Conservation (phyloP, 2,329 filamentous ascomycete genomes). For the Taxawa tesnikishii region DNA sequence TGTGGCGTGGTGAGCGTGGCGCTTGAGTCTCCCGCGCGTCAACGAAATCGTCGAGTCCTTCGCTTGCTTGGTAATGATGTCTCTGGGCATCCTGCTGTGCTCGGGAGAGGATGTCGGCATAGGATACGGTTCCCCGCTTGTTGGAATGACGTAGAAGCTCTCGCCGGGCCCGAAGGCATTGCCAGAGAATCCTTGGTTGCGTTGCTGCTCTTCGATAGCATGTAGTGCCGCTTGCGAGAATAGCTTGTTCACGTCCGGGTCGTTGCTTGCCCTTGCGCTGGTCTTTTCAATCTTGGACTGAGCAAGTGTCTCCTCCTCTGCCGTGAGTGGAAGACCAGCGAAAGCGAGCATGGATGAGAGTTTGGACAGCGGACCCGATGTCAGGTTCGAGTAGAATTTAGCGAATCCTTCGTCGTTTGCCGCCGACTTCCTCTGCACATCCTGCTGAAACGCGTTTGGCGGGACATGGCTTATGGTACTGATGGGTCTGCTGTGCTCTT, state of each 20-base stretch:
- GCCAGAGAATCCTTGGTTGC: conserved; percentile 31
- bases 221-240: conserved; percentile 78
- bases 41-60: conserved; percentile 76
- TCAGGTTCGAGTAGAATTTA: conserved; percentile 73
- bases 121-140: conserved; percentile 86
- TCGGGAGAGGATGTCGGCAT: conserved; percentile 63
- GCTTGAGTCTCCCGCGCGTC: conserved; percentile 62
- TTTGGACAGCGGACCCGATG: conserved; percentile 76
- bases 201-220: conserved; percentile 56
- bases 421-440: not conserved
- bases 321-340: conserved; percentile 65
- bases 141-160: conserved; percentile 91
- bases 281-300: conserved; percentile 14
- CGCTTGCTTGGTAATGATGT: conserved; percentile 33
- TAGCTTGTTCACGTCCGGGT: conserved; percentile 66
- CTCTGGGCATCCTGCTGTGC: conserved; percentile 34
- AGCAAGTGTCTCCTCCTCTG: conserved; percentile 14
- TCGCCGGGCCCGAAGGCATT: conserved; percentile 40
- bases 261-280: conserved; percentile 18
- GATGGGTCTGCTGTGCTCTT: no score
- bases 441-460: no score
- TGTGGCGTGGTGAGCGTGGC: conserved; percentile 25
- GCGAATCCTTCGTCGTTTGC: conserved; percentile 59
- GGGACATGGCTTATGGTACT: no score
- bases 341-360: conserved; percentile 87